phyloP scores from a whole-genome alignment of 106 monocot genomes.

The Agapanthus africanus region DNA sequence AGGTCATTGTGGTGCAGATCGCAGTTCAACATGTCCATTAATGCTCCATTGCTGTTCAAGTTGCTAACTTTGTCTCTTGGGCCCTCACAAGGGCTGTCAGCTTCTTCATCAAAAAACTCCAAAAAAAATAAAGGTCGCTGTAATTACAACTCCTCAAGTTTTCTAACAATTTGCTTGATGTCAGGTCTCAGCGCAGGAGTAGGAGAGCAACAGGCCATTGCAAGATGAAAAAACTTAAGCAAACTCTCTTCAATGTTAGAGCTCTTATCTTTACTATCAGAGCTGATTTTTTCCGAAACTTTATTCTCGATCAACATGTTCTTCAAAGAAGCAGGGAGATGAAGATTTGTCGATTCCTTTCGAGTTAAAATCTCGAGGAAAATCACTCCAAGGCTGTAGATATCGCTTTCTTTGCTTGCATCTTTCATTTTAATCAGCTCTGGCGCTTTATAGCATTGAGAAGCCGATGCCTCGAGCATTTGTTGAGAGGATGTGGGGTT shows the following conservation, averaged over 20 bases:
- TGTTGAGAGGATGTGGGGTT: slow-evolving; percentile 57
- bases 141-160: slow-evolving; percentile 42
- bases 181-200: slow-evolving; percentile 71
- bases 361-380: slow-evolving; percentile 76
- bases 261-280: slow-evolving; percentile 18
- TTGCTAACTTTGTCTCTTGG: too few relatives aligned
- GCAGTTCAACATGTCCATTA: too few relatives aligned
- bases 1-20: too few relatives aligned
- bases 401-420: slow-evolving; percentile 53
- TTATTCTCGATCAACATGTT: slow-evolving; percentile 66
- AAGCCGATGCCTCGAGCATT: slow-evolving; percentile 60
- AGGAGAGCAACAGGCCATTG: slow-evolving; percentile 82
- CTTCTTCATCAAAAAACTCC: too few relatives aligned
- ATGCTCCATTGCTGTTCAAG: too few relatives aligned
- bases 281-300: slow-evolving; percentile 43
- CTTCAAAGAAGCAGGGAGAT: slow-evolving; percentile 38
- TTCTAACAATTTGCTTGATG: slow-evolving; percentile 42
- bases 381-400: slow-evolving; percentile 85
- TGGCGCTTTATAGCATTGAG: slow-evolving; percentile 82
- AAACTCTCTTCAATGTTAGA: slow-evolving; percentile 32
- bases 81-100: too few relatives aligned
- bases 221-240: slow-evolving; percentile 59
- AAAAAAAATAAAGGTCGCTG: background rate
- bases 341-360: slow-evolving; percentile 42
- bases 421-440: slow-evolving; percentile 89